Percentiles rank a stretch among this genome's conserved stretches.
These are phyloP conservation scores for Carex littledalei DNA, from an alignment of 176 grass and related monocot species.

Conservation along the genomic window DNA sequence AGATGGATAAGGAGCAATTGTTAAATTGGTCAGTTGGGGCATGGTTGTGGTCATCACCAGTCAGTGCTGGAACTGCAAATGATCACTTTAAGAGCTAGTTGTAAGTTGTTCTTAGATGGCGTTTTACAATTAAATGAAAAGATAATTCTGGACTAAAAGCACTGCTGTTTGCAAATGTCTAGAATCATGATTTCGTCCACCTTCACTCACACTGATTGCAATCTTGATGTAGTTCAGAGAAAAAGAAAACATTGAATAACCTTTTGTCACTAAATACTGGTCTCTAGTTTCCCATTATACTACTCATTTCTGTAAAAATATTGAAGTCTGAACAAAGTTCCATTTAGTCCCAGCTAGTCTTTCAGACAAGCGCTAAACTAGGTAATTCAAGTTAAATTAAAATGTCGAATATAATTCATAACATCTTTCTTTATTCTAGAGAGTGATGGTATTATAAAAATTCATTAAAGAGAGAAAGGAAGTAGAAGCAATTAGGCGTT, in stretches of 20 bases:
- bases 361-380: background rate
- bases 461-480: background rate
- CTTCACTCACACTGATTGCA: background rate
- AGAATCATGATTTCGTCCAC: background rate
- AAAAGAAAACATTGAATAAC: background rate
- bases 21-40: background rate
- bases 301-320: background rate
- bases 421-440: background rate
- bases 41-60: background rate
- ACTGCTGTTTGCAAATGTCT: background rate
- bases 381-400: background rate
- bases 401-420: background rate
- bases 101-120: background rate
- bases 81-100: background rate
- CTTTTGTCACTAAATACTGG: background rate
- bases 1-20: background rate
- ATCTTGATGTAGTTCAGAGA: background rate
- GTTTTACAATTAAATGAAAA: background rate
- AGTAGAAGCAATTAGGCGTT: background rate
- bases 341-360: background rate
- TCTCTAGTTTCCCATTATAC: background rate
- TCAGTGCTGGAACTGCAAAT: background rate
- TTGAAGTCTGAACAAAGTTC: background rate
- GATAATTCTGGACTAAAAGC: background rate
- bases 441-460: background rate